Evolutionary conservation across 768 basidiomycete species (phyloP), one percentile per base, ranked within the genome.

Genomic region (Baorangia bicolor): DNA sequence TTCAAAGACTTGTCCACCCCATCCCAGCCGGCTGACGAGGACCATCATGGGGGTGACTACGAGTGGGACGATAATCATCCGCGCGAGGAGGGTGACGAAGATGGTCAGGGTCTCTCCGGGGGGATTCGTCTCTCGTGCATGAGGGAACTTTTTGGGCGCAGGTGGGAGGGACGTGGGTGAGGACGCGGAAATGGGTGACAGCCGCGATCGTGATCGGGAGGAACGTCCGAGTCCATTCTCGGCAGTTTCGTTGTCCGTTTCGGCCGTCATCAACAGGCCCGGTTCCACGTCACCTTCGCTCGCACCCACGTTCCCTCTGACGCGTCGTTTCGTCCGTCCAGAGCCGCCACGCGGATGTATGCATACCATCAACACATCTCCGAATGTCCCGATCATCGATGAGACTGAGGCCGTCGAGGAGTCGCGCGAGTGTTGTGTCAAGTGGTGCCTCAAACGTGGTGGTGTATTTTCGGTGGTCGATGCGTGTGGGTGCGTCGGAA

Each of bases 51-150:
- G 97, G 49, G 96, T 75, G 39, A 96, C 73, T 3, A 94, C 40
- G 42, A 87, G 40, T 1, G 95, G 94, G 6, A 90, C 88, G 58
- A 98, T 67, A 28, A 98, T 68, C 96, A 98, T 98, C 61, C 95
- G 76, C 41, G 88, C 81, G 14, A 87, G 38, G n/a, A 98, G 83
- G 3, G 92, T 83, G 14, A 98, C 81, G n/a, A 87, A 67, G 16
- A 98, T 84, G 3, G 94, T 94, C 67, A 79, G 83, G 28, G 86
- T 85, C 78, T 97, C 94, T 3, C 92, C 92, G 1, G 78, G 77
- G 3, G 51, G 55, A 27, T 34, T 53, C 68, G 69, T 28, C 46
- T n/a, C 25, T 14, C 23, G 48, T 11, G 14, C 25, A 1, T 9
- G 48, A 4, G 50, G 9, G 5, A 31, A 13, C 11, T n/a, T n/a